These are phyloP conservation scores for Chalciporus pseudorubinellus DNA, from an alignment of 768 basidiomycete genomes.

Conservation along the genomic window DNA sequence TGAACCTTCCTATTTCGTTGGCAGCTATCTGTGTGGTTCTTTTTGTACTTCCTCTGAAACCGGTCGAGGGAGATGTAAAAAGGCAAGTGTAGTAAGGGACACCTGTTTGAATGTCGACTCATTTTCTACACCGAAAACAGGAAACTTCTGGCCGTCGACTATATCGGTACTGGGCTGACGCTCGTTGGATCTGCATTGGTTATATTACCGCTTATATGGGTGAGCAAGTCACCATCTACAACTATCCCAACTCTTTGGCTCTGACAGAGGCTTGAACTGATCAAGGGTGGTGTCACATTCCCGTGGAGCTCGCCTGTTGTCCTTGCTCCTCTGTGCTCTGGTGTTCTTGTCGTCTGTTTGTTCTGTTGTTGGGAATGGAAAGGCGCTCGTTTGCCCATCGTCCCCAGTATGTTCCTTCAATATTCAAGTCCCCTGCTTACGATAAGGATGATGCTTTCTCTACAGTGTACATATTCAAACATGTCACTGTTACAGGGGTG, in stretches of 20 bases:
- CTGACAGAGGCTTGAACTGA: too few relatives aligned
- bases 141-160: constrained; percentile 67
- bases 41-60: constrained; percentile 66
- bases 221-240: constrained; percentile 14
- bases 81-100: constrained; percentile 31
- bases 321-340: constrained; percentile 55
- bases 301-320: constrained; percentile 70
- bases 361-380: constrained; percentile 78
- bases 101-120: too few relatives aligned
- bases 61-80: constrained; percentile 60
- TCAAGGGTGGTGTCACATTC: constrained; percentile 67
- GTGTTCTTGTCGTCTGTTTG: constrained; percentile 48
- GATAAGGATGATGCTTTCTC: too few relatives aligned
- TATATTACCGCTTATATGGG: constrained; percentile 73
- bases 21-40: constrained; percentile 53
- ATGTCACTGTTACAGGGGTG: constrained; percentile 62
- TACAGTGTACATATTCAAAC: constrained; percentile 69
- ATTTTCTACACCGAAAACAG: constrained; percentile 26
- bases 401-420: constrained; percentile 50
- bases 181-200: constrained; percentile 60
- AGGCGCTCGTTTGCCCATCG: constrained; percentile 64
- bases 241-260: too few relatives aligned
- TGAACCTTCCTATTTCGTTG: constrained; percentile 60
- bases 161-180: constrained; percentile 55
- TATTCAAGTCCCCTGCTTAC: too few relatives aligned